A percentile compares a stretch with the other conserved stretches of the same genome.
These are phyloP conservation scores for Francoa sonchifolia DNA, from an alignment of 441 rosid species.

Conservation along the genomic window DNA sequence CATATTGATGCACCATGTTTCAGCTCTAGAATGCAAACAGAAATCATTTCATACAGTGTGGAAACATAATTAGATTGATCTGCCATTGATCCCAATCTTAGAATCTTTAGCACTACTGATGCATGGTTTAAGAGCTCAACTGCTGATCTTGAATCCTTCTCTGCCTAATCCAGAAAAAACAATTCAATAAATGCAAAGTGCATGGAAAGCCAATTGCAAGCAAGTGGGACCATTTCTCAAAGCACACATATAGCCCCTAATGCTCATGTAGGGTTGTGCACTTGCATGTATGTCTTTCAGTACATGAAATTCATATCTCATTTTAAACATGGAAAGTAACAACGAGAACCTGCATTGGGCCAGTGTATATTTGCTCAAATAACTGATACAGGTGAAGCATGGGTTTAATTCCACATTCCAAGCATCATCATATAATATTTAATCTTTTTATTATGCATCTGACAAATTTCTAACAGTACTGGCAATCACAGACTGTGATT, in stretches of 20 bases:
- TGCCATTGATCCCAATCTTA: conserved; percentile 30
- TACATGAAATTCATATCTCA: background rate
- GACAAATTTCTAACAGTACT: background rate
- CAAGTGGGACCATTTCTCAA: too few species aligned
- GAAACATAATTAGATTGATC: conserved; percentile 41
- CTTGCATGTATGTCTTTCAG: background rate
- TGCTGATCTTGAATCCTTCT: conserved; percentile 27
- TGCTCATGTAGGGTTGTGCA: background rate
- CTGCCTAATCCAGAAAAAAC: conserved; percentile 29
- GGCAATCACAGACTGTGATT: background rate
- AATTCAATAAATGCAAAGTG: too few species aligned
- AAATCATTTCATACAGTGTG: conserved; percentile 39
- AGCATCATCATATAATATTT: background rate
- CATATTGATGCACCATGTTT: conserved; percentile 54
- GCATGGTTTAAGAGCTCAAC: conserved; percentile 37
- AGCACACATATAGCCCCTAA: background rate
- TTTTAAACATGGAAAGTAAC: too few species aligned
- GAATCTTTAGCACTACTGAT: conserved; percentile 26
- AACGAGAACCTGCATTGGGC: too few species aligned
- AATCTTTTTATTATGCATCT: background rate
- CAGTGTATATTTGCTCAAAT: too few species aligned
- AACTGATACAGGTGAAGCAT: too few species aligned
- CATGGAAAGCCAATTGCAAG: too few species aligned
- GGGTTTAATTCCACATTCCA: background rate
- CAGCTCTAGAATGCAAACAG: conserved; percentile 48